Base-by-base conservation (phyloP, 2,329 filamentous ascomycete species). In the Epichloe hybrida region DNA sequence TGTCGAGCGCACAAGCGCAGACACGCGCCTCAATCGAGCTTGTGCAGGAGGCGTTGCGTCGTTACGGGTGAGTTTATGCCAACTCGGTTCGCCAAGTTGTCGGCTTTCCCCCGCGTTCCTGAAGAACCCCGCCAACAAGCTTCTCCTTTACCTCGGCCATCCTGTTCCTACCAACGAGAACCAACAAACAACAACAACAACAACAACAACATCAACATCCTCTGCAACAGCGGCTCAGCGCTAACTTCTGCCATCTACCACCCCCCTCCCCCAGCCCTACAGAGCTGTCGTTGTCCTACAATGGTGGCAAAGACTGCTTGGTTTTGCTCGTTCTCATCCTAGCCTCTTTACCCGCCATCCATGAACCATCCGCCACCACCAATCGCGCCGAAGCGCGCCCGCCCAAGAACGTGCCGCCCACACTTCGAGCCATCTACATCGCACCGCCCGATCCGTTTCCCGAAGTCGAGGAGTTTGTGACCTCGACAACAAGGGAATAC, bases 251-350 rank as follows among this genome's bases (percentile, higher is more conserved):
- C n/a, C n/a, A n/a, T n/a, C n/a, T n/a, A n/a, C n/a, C n/a, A 8
- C 43, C 4, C 2, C 6, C 21, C 21, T 3, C 8, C 6, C 40
- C 43, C 43, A 93, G 87, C 52, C 77, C 85, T 55, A 76, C 84
- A 52, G 78, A 94, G 63, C 76, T 97, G 54, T 88, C 90, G 5
- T 75, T 97, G 56, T 95, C 91, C 51, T 98, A 96, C 70, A 98
- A 98, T 61, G 93, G 93, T 63, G 93, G 93, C 54, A 98, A 98
- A 68, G 93, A 97, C 74, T 97, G 91, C 62, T 84, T 97, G 17
- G 90, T 97, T 49, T 81, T 97, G 17, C 76, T 97, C 6, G 78
- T 96, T 61, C 74, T 97, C 56, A 88, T 95, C 62, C 82, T 97
- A 57, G 83, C 84, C 54, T 75, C 72, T 57, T 71, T 78, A 50